Base-by-base conservation (phyloP, 495 filamentous ascomycete species). In the Penicillium steckii region DNA sequence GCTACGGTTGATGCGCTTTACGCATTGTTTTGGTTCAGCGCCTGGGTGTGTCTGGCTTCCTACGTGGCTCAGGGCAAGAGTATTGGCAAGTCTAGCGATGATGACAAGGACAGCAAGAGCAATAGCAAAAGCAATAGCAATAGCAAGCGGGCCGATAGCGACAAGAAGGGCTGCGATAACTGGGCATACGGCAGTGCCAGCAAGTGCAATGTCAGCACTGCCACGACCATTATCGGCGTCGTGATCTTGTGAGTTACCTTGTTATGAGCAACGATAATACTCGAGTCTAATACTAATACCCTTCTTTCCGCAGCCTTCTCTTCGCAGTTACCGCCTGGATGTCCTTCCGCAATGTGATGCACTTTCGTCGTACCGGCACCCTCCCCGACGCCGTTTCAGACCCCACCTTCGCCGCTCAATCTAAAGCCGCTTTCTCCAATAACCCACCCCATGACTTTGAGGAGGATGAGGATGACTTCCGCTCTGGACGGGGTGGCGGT, bases 11-110 rank as follows among this genome's bases (percentile, higher is more conserved):
- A 97, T 64, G 70, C 75, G 3, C 44, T 93, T 24, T 93, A 86
- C 65, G 70, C 81, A 50, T 64, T 96, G 37, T 72, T 96, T 58
- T 97, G 91, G 91, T 83, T 96, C 52, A 83, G 85, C 7, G 91
- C 85, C 1, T 94, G 91, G 71, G 80, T 90, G 4, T 80, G 85
- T 35, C 80, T 95, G 35, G 88, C 89, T 1, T 78, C 81, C 1
- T 97, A 85, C 63, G 84, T 85, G 24, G 71, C 76, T 8, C 61
- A 78, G 25, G 75, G 74, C 15, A 76, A 71, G 52, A 68, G 64
- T 10, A 71, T 73, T 48, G 78, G 76, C 38, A 66, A 64, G 24
- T 52, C 57, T 12, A 59, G 42, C 23, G 43, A 53, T 5, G 35
- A 30, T 35, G 10, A 23, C 4, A 46, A 33, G 44, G 4, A 15